phyloP scores from a whole-genome alignment of 2,329 filamentous ascomycete species.

The Aureobasidium sp. region DNA sequence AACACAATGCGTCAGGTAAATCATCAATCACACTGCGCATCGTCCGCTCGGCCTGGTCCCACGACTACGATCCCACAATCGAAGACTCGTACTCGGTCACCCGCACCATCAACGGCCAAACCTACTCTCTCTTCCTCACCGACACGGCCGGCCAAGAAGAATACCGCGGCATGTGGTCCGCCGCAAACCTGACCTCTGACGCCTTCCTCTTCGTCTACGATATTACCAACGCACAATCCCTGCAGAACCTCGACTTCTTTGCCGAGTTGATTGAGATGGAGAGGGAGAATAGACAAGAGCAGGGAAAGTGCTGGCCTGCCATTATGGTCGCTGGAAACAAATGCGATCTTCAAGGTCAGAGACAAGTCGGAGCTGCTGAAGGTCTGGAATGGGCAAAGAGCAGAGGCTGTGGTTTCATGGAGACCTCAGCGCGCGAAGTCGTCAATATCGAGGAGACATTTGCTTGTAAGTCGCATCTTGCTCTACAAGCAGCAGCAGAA shows the following conservation, averaged over 20 bases:
- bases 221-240: slow-evolving; percentile 61
- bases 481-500: no score
- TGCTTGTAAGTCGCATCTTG: slow-evolving; percentile 39
- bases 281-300: slow-evolving; percentile 56
- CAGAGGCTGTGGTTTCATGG: slow-evolving; percentile 76
- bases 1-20: slow-evolving; percentile 49
- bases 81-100: slow-evolving; percentile 75
- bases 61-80: slow-evolving; percentile 45
- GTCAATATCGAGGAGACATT: slow-evolving; percentile 89
- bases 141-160: slow-evolving; percentile 88
- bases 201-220: slow-evolving; percentile 84
- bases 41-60: slow-evolving; percentile 75
- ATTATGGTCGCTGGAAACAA: slow-evolving; percentile 84
- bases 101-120: slow-evolving; percentile 65
- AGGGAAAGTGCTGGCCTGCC: slow-evolving; percentile 57
- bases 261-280: slow-evolving; percentile 80
- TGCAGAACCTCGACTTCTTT: slow-evolving; percentile 68
- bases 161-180: slow-evolving; percentile 79
- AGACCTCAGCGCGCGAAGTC: slow-evolving; percentile 74
- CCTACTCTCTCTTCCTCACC: slow-evolving; percentile 69
- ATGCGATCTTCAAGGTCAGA: slow-evolving; percentile 64
- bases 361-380: slow-evolving; percentile 59
- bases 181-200: slow-evolving; percentile 67
- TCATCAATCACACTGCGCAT: slow-evolving; percentile 77
- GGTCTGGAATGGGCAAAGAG: slow-evolving; percentile 70